Base-by-base conservation (phyloP, 1,139 yeast species). In the Blastobotrys ciferrii region DNA sequence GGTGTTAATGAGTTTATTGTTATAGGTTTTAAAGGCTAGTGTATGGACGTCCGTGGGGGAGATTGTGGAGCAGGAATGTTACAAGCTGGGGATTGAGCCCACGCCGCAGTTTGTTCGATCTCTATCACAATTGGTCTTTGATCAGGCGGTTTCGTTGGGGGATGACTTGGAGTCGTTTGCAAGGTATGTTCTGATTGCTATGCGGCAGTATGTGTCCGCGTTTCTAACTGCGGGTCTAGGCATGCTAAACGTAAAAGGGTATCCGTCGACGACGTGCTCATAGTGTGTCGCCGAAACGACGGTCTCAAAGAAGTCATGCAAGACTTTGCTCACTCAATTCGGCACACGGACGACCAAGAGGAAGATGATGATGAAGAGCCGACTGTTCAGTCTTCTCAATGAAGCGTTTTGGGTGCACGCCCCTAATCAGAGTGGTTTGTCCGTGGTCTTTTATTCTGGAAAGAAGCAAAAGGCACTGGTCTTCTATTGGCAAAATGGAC, bases 231-330 rank as follows among this genome's bases (percentile, higher is more conserved):
- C 33, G n/a, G 12, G 17, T 17, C 18, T 18, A 60, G 65, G 41
- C 68, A 64, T 48, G 68, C 64, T 5, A 55, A 59, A 36, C 57
- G 68, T 11, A 61, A 62, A 35, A 54, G 58, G 6, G 50, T 65
- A 9, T 58, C 53, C 32, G 49, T 56, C 12, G 66, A 61, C 14
- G 69, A 65, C 42, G 54, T 65, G n/a, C 46, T 51, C 19, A 60
- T 65, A 66, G 58, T 63, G 23, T 59, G 66, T 43, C 55, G 69
- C 11, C 56, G 69, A 12, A 65, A 65, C 45, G 58, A 55, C 13
- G 64, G 65, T 1, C 49, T 64, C 6, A 50, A 53, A 25, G 56
- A 58, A 2, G 63, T 61, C n/a, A 52, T 64, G 41, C 52, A 49
- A 12, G 62, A 58, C 31, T 62, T 51, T 42, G 52, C 59, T 7